Percentiles rank a stretch among this genome's conserved stretches.
Evolutionary conservation across 352 stramenopile genomes (phyloP).

Genomic region (Phytophthora quininea): DNA sequence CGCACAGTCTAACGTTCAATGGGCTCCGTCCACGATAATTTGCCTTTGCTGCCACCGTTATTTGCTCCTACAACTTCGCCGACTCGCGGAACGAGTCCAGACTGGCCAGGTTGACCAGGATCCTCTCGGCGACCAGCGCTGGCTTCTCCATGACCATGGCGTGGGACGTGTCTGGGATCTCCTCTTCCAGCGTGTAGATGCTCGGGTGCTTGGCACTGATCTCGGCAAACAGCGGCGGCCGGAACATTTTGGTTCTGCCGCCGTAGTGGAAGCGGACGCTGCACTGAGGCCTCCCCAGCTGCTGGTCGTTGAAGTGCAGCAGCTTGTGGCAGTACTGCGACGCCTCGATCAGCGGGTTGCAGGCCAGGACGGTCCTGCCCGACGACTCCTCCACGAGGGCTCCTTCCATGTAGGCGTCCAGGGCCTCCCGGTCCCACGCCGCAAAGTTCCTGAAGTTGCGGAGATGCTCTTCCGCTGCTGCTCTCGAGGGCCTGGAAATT

Average conservation of each 20-base stretch:
- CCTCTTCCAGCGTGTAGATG: constrained; percentile 32
- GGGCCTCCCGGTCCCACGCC: constrained; percentile 40
- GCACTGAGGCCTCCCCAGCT: constrained; percentile 25
- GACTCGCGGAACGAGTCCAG: constrained; percentile 14
- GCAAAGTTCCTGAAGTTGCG: constrained; percentile 46
- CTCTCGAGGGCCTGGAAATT: constrained; percentile 26
- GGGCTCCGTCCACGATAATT: too few relatives aligned
- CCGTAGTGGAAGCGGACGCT: constrained; percentile 29
- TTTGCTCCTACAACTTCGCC: too few relatives aligned
- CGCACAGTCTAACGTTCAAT: too few relatives aligned
- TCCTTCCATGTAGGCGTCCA: constrained; percentile 42
- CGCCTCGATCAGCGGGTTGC: constrained; percentile 45
- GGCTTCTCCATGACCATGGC: constrained; percentile 46
- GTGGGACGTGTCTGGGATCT: constrained; percentile 37
- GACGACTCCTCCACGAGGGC: constrained; percentile 22
- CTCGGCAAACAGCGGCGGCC: constrained; percentile 17
- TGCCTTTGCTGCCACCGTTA: too few relatives aligned
- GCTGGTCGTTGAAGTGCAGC: constrained; percentile 23
- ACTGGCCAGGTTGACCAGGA: constrained; percentile 25
- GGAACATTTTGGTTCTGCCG: constrained; percentile 40
- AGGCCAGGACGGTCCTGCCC: constrained; percentile 31
- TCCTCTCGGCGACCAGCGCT: constrained; percentile 26
- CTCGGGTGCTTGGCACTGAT: constrained; percentile 27
- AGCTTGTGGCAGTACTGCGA: constrained; percentile 37
- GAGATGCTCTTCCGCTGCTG: constrained; percentile 35